Evolutionary conservation across 228 moss, liverwort and hornwort genomes (phyloP).

Genomic region (Sphagnum fallax): DNA sequence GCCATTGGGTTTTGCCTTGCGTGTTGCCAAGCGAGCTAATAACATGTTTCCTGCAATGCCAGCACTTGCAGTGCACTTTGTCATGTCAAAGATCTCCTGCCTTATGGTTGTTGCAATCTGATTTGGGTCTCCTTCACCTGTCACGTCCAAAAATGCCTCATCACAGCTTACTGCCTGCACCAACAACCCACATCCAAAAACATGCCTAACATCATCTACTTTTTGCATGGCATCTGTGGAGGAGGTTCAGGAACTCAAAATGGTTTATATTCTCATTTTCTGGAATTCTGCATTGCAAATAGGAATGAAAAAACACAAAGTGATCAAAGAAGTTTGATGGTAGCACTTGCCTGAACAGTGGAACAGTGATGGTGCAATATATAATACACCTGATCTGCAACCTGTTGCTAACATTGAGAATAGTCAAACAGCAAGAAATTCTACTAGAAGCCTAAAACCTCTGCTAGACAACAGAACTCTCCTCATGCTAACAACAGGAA

Average conservation of each 20-base stretch:
- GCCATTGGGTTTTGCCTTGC: constrained; percentile 94
- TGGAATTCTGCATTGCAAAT: too few relatives aligned
- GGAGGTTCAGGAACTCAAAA: too few relatives aligned
- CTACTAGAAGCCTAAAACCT: background rate
- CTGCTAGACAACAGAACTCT: background rate
- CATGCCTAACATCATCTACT: too few relatives aligned
- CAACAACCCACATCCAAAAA: constrained; percentile 1
- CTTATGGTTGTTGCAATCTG: constrained; percentile 71
- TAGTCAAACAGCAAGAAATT: background rate
- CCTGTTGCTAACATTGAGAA: constrained; percentile 36
- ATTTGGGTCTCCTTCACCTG: constrained; percentile 75
- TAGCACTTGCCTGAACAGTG: constrained; percentile 75
- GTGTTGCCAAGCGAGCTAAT: constrained; percentile 89
- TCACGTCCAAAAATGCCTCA: constrained; percentile 93
- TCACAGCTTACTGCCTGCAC: constrained; percentile 97
- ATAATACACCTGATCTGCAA: constrained; percentile 87
- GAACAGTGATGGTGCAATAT: constrained; percentile 85
- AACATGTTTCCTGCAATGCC: constrained; percentile 89
- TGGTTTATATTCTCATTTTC: too few relatives aligned
- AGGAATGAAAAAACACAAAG: background rate
- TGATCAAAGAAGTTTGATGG: background rate
- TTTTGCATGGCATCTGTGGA: too few relatives aligned
- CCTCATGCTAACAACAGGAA: background rate
- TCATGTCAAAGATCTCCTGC: constrained; percentile 66
- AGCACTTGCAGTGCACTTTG: constrained; percentile 88